phyloP scores from a whole-genome alignment of 768 basidiomycete genomes.

The Leccinum barrowsii region DNA sequence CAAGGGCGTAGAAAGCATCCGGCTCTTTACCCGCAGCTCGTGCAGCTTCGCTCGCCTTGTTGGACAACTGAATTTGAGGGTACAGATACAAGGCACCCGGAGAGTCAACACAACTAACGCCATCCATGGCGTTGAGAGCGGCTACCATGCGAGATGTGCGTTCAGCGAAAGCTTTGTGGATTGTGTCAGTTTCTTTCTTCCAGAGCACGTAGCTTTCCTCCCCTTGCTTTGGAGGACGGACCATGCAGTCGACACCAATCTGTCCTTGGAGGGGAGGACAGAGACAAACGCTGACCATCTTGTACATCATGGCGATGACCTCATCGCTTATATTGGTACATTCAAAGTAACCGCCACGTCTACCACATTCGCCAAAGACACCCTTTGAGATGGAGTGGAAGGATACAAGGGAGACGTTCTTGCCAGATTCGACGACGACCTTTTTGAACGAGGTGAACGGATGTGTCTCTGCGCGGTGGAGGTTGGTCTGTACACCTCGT shows the following conservation, averaged over 20 bases:
- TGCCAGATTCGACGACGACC: constrained; percentile 64
- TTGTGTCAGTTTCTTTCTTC: constrained; percentile 81
- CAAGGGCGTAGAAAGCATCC: constrained; percentile 86
- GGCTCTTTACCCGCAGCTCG: constrained; percentile 69
- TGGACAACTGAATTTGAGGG: constrained; percentile 75
- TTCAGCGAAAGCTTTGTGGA: constrained; percentile 67
- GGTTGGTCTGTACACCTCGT: constrained; percentile 98
- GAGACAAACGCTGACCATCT: constrained; percentile 88
- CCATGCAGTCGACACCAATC: constrained; percentile 90
- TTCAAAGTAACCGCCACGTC: constrained; percentile 97
- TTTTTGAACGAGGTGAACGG: constrained; percentile 95
- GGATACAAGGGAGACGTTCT: constrained; percentile 73
- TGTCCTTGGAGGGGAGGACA: constrained; percentile 91
- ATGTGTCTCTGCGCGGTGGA: constrained; percentile 64
- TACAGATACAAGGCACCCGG: constrained; percentile 94
- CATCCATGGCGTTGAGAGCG: constrained; percentile 77
- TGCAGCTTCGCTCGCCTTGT: constrained; percentile 72
- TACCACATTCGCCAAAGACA: constrained; percentile 92
- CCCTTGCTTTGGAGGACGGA: constrained; percentile 81
- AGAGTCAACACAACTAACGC: constrained; percentile 86
- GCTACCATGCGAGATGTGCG: constrained; percentile 72
- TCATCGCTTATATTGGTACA: constrained; percentile 76
- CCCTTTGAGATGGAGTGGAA: constrained; percentile 99
- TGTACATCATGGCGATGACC: constrained; percentile 85
- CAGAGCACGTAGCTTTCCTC: constrained; percentile 74